A percentile compares a stretch with the other conserved stretches of the same genome.
phyloP scores from a whole-genome alignment of 2,329 filamentous ascomycete species.

The Paramyrothecium sp. region DNA sequence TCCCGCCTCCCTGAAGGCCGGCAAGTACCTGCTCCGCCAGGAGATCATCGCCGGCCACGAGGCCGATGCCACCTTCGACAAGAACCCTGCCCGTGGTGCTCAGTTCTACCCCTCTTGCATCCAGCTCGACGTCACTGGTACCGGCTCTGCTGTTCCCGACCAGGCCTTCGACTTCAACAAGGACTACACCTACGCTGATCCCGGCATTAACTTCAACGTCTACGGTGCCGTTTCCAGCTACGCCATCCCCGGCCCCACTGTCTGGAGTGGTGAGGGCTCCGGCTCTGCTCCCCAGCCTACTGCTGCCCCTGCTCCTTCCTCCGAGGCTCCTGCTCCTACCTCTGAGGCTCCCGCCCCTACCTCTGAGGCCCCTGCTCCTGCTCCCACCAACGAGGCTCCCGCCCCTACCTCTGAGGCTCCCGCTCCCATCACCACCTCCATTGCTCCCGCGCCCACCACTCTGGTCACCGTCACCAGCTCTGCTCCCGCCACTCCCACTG shows the following conservation, averaged over 20 bases:
- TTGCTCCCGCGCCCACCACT: not conserved
- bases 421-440: not conserved
- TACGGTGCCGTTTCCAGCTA: constrained; percentile 38
- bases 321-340: not conserved
- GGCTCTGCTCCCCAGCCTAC: constrained; percentile 9
- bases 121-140: constrained; percentile 58
- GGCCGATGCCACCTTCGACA: constrained; percentile 29
- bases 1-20: constrained; percentile 41
- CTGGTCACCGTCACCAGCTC: not conserved
- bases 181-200: constrained; percentile 56
- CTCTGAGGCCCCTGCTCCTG: not conserved
- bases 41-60: constrained; percentile 55
- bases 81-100: constrained; percentile 29
- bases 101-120: constrained; percentile 56
- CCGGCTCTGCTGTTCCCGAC: constrained; percentile 34
- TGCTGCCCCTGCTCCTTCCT: constrained; percentile 4
- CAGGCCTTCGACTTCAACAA: constrained; percentile 43
- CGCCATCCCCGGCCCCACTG: constrained; percentile 30
- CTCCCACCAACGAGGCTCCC: not conserved
- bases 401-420: not conserved
- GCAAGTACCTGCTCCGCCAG: constrained; percentile 54
- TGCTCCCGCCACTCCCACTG: not conserved
- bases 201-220: constrained; percentile 60
- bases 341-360: not conserved
- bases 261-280: constrained; percentile 23